Conservation (phyloP, 306 rosid genomes). For the Sesbania bispinosa region DNA sequence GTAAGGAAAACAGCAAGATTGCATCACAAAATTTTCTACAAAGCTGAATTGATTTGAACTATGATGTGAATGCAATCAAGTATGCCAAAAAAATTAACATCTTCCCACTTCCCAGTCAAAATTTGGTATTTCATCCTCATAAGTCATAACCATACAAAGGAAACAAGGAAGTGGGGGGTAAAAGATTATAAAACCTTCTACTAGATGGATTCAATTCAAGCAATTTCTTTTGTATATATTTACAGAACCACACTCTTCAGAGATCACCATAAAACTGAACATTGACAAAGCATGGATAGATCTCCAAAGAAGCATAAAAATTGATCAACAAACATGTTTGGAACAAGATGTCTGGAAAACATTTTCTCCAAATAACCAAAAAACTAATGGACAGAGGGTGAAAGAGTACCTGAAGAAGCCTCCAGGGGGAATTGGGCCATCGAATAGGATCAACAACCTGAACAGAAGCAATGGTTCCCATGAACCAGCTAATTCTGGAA, state of each 20-base stretch:
- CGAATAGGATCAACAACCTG: slow-evolving; percentile 78
- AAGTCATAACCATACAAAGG: background rate
- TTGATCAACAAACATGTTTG: background rate
- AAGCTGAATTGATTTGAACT: background rate
- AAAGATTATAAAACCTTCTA: too few relatives aligned
- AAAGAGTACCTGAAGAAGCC: slow-evolving; percentile 76
- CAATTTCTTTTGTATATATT: background rate
- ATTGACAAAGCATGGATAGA: background rate
- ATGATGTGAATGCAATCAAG: background rate
- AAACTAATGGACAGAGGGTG: background rate
- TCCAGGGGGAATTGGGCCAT: slow-evolving; percentile 95
- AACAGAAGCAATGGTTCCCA: slow-evolving; percentile 83
- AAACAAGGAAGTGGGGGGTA: background rate
- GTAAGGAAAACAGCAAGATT: background rate
- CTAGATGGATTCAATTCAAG: background rate
- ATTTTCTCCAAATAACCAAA: background rate
- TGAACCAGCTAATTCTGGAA: slow-evolving; percentile 93
- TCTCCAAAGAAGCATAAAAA: background rate
- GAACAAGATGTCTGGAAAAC: background rate
- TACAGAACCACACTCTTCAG: background rate
- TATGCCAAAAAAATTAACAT: background rate
- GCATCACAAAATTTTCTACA: background rate
- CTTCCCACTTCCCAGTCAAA: background rate
- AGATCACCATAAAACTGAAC: background rate
- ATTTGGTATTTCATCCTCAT: background rate